Base-by-base conservation (phyloP, 73 alveolate species). In the Paramecium sonneborni region DNA sequence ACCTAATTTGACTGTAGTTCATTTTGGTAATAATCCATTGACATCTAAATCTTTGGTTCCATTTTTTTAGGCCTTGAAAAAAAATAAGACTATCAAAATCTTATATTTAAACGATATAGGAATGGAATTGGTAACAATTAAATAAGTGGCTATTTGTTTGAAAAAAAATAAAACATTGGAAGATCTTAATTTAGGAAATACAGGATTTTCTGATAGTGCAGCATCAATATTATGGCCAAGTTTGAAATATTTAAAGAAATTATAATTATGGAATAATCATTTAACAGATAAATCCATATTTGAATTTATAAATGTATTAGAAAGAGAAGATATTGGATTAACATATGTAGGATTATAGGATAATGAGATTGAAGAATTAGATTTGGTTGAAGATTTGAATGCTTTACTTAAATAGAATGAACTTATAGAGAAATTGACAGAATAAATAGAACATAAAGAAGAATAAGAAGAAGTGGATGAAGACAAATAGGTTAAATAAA, bases 191-290 rank as follows among this genome's bases (percentile, higher is more conserved):
- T 79, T 79, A 15, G 90, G 90, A 6, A 79, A 79, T 18, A 79
- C 90, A 20, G 90, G 90, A 44, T 79, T 79, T 3, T 79, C 90
- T 2, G 90, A 79, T 79, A 18, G 32, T 24, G 90, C 90, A 12
- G 90, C 90, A 30, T 1, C 55, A 23, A 10, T 39, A 2, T 34
- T 79, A 79, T 79, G 90, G 90, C 90, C 90, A 0, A 43, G 34
- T 43, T 12, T 79, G 18, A 79, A 79, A 10, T 43, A 79, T 6
- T 9, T 79, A 6, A 79, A 79, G 46, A 79, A 57, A 43, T 62
- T 79, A 14, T 15, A 79, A 14, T 79, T 79, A 12, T 79, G 90
- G 90, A 79, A 79, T 46, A 79, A 79, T 79, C 90, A 79, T 79
- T 24, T 79, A 79, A 79, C 90, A 0, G 48, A 79, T 41, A 23